Evolutionary conservation across 108 stramenopile species (phyloP).

Genomic region (Fistulifera pelliculosa): DNA sequence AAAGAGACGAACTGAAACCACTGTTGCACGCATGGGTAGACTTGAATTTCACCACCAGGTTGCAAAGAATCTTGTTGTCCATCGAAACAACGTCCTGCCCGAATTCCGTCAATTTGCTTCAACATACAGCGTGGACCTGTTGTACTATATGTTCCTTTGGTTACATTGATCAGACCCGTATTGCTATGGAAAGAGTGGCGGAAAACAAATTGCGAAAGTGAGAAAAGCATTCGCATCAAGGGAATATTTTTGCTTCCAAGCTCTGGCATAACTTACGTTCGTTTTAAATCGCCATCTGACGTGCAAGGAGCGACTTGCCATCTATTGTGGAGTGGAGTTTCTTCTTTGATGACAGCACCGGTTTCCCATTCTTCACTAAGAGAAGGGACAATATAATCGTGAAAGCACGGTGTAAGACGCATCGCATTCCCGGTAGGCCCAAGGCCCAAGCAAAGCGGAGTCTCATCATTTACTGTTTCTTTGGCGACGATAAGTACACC

Average conservation of each 20-base stretch:
- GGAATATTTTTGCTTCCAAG: background rate
- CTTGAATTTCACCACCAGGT: slow-evolving; percentile 61
- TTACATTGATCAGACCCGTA: slow-evolving; percentile 50
- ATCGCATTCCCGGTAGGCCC: slow-evolving; percentile 38
- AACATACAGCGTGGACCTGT: slow-evolving; percentile 74
- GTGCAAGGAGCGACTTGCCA: slow-evolving; percentile 85
- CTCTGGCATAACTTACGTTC: slow-evolving; percentile 6
- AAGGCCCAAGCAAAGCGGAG: slow-evolving; percentile 70
- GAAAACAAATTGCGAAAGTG: too few relatives aligned
- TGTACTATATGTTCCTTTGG: slow-evolving; percentile 45
- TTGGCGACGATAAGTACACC: slow-evolving; percentile 79
- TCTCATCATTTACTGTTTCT: slow-evolving; percentile 43
- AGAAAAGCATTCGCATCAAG: too few relatives aligned
- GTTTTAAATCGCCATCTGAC: slow-evolving; percentile 60
- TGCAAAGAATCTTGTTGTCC: slow-evolving; percentile 40
- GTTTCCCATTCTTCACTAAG: slow-evolving; percentile 65
- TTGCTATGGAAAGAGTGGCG: background rate
- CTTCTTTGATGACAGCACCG: slow-evolving; percentile 78
- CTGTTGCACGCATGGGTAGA: slow-evolving; percentile 66
- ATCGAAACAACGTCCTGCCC: slow-evolving; percentile 73
- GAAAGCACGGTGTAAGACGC: slow-evolving; percentile 67
- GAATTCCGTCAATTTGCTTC: slow-evolving; percentile 61
- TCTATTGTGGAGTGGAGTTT: slow-evolving; percentile 58
- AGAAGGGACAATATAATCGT: slow-evolving; percentile 53
- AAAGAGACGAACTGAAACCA: slow-evolving; percentile 86